Evolutionary conservation across 305 asterid species (phyloP).

Genomic region (Solanum hybrid): DNA sequence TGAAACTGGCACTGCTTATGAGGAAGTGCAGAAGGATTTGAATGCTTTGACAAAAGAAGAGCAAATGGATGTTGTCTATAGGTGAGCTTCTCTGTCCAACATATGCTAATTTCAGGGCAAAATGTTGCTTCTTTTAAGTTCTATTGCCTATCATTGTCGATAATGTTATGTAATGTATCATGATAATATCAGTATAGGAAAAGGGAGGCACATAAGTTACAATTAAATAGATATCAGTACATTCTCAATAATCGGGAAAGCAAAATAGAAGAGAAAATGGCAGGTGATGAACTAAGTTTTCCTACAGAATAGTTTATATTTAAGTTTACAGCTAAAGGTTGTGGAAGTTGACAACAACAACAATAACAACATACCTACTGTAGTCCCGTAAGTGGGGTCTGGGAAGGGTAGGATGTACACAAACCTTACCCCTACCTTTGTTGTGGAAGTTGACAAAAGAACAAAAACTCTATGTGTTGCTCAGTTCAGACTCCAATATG

Average conservation of each 20-base stretch:
- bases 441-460: background rate
- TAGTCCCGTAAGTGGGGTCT: background rate
- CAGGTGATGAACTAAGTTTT: background rate
- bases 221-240: background rate
- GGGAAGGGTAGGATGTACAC: background rate
- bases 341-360: background rate
- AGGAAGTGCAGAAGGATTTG: conserved; percentile 61
- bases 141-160: background rate
- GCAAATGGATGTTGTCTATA: conserved; percentile 75
- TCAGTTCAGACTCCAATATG: background rate
- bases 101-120: background rate
- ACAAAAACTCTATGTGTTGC: background rate
- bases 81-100: conserved; percentile 33
- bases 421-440: background rate
- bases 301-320: background rate
- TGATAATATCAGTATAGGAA: background rate
- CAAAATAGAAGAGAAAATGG: background rate
- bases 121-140: background rate
- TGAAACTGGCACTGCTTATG: conserved; percentile 39
- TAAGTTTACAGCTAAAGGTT: background rate
- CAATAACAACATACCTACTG: background rate
- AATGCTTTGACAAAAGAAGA: conserved; percentile 76
- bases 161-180: background rate
- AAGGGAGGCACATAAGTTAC: background rate
- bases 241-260: background rate